phyloP scores from a whole-genome alignment of 2,329 filamentous ascomycete genomes.

The Neopestalotiopsis sp. region DNA sequence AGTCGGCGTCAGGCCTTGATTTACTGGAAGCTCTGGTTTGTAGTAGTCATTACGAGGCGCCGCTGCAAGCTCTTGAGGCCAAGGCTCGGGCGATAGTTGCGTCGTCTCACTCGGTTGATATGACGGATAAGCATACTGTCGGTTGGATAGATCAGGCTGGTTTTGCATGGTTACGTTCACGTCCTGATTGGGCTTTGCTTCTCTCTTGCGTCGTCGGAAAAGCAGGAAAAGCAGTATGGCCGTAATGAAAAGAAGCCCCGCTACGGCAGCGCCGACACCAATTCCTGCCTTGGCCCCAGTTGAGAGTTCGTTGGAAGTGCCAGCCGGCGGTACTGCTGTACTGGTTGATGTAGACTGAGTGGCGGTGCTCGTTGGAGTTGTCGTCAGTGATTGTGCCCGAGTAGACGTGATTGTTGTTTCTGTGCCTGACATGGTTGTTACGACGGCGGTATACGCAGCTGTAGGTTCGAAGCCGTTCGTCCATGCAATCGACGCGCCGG shows the following conservation, averaged over 20 bases:
- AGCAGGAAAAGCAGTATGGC: conserved; percentile 3
- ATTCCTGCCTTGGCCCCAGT: conserved; percentile 19
- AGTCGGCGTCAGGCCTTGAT: conserved; percentile 8
- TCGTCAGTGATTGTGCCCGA: neutral
- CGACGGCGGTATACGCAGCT: neutral
- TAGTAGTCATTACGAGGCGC: conserved; percentile 10
- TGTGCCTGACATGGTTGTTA: neutral
- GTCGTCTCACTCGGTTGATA: neutral
- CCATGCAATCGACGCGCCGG: conserved; percentile 17
- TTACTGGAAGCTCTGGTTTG: conserved; percentile 19
- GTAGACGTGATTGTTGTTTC: neutral
- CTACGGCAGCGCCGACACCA: conserved; percentile 17
- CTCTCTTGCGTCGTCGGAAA: conserved; percentile 12
- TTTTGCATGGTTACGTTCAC: neutral
- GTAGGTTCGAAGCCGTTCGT: conserved; percentile 16
- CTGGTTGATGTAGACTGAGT: neutral
- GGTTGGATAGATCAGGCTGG: neutral
- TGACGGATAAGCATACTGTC: neutral
- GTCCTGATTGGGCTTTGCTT: neutral
- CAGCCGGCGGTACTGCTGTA: neutral
- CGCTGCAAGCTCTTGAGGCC: neutral
- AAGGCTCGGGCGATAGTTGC: neutral
- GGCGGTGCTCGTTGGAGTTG: neutral
- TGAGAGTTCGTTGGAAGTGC: conserved; percentile 1
- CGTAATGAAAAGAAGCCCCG: conserved; percentile 11